These are phyloP conservation scores for Mesotaenium endlicherianum DNA, from an alignment of 139 green algal species.

Conservation along the genomic window DNA sequence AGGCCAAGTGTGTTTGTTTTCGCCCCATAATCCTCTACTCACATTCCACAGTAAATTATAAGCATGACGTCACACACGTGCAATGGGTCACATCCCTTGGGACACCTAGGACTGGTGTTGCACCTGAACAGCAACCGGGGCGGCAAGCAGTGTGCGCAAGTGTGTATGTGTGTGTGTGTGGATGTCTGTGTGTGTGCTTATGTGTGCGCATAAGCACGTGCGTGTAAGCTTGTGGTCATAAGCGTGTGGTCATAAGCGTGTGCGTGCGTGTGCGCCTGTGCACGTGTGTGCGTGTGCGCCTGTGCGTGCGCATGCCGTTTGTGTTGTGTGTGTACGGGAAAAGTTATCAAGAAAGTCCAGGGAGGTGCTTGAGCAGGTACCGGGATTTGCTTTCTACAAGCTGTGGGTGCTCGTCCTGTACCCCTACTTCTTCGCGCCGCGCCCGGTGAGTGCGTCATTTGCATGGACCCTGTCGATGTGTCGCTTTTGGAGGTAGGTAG, in stretches of 20 bases:
- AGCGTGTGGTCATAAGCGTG: not conserved
- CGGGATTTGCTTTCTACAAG: constrained; percentile 44
- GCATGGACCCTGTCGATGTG: too few species aligned
- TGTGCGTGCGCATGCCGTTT: not conserved
- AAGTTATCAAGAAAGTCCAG: too few species aligned
- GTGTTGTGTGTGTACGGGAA: too few species aligned
- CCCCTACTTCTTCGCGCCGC: constrained; percentile 38
- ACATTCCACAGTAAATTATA: too few species aligned
- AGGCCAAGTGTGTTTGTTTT: too few species aligned
- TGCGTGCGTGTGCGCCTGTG: not conserved
- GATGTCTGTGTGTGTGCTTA: not conserved
- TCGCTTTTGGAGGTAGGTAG: too few species aligned
- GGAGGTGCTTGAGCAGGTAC: constrained; percentile 26
- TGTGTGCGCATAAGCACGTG: not conserved
- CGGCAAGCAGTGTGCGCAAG: too few species aligned
- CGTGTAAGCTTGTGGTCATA: not conserved
- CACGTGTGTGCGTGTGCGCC: not conserved
- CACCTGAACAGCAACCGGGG: too few species aligned
- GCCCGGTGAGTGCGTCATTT: constrained; percentile 17
- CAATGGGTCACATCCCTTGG: too few species aligned
- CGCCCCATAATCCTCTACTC: too few species aligned
- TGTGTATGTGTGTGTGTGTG: not conserved
- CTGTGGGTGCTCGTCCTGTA: constrained; percentile 47
- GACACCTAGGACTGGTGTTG: too few species aligned
- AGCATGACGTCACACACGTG: too few species aligned